Evolutionary conservation across 1,139 yeast species (phyloP).

Genomic region (Candida sanyaensis): DNA sequence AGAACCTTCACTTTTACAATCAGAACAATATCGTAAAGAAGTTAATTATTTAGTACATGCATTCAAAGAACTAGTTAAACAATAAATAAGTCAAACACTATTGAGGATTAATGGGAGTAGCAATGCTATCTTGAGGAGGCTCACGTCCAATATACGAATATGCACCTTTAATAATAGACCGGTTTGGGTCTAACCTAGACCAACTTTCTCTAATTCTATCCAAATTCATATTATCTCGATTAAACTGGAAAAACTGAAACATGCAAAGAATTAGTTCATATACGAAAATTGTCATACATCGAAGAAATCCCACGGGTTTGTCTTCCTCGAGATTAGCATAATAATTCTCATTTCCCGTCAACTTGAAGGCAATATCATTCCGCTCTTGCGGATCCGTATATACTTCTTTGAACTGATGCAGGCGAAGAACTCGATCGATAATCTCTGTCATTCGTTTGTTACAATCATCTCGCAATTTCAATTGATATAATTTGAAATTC

Average conservation of each 20-base stretch:
- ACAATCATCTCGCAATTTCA: slow-evolving; percentile 35
- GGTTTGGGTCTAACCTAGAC: slow-evolving; percentile 47
- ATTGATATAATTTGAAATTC: slow-evolving; percentile 49
- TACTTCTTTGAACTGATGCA: slow-evolving; percentile 34
- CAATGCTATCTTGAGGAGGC: slow-evolving; percentile 18
- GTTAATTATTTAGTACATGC: slow-evolving; percentile 23
- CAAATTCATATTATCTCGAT: slow-evolving; percentile 43
- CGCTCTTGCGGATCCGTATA: slow-evolving; percentile 33
- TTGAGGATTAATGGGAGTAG: slow-evolving; percentile 5
- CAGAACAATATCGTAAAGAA: slow-evolving; percentile 18
- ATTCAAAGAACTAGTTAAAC: slow-evolving; percentile 20
- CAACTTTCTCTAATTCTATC: slow-evolving; percentile 47
- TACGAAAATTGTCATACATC: slow-evolving; percentile 27
- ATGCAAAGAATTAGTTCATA: slow-evolving; percentile 34
- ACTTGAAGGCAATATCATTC: slow-evolving; percentile 25
- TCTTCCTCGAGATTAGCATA: slow-evolving; percentile 5
- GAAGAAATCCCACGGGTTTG: slow-evolving; percentile 19
- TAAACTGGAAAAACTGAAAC: slow-evolving; percentile 36
- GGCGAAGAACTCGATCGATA: slow-evolving; percentile 39
- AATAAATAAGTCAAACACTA: neutral
- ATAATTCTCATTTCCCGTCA: slow-evolving; percentile 22
- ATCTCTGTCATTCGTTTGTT: slow-evolving; percentile 26
- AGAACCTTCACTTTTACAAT: slow-evolving; percentile 9
- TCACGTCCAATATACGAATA: slow-evolving; percentile 39
- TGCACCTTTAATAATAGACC: slow-evolving; percentile 39